Conservation (phyloP, 2,329 filamentous ascomycete species). For the Pseudocercospora fuligena region DNA sequence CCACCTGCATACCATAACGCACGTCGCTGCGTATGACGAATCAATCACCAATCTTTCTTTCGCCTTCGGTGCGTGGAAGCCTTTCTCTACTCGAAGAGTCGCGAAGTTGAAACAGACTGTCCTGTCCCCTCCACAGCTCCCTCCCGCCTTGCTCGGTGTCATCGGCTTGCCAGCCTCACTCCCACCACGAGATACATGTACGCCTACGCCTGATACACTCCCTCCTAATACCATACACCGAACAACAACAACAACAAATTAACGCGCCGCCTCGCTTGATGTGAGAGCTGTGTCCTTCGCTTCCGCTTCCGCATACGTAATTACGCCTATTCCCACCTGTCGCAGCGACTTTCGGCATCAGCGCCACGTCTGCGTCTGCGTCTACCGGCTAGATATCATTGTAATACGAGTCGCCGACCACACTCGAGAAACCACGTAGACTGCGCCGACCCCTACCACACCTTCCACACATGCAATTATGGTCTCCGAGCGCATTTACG, state of each 20-base stretch:
- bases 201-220: not conserved
- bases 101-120: not conserved
- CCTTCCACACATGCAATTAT: slow-evolving; percentile 57
- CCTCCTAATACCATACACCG: not conserved
- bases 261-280: slow-evolving; percentile 2
- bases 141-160: not conserved
- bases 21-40: not conserved
- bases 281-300: slow-evolving; percentile 1
- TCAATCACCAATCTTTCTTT: not conserved
- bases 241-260: not conserved
- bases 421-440: slow-evolving; percentile 12
- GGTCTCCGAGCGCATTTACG: slow-evolving; percentile 92
- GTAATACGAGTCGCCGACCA: slow-evolving; percentile 3
- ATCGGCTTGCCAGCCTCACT: slow-evolving; percentile 5
- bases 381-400: not conserved
- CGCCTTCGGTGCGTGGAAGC: not conserved
- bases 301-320: slow-evolving; percentile 8
- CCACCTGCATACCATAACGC: not conserved
- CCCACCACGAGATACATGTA: not conserved
- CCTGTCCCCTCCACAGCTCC: not conserved
- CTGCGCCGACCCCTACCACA: slow-evolving; percentile 9
- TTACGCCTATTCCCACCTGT: not conserved
- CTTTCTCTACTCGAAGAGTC: not conserved
- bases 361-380: not conserved
- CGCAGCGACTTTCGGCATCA: not conserved